These are phyloP conservation scores for Alternaria infectoria DNA, from an alignment of 2,329 filamentous ascomycete genomes.

Conservation along the genomic window DNA sequence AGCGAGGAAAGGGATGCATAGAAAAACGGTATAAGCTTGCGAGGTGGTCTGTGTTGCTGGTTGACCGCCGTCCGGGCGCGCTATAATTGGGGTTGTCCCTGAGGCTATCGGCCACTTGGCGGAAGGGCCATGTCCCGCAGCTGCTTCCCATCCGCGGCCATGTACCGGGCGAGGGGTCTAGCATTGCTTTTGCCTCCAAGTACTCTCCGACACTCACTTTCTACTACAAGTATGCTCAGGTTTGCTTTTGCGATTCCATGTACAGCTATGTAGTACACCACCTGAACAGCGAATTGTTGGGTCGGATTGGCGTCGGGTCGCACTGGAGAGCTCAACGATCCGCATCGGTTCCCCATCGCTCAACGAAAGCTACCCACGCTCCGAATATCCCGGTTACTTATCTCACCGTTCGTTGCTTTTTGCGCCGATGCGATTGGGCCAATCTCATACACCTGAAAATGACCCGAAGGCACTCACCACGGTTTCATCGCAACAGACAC, in stretches of 20 bases:
- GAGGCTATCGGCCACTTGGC: conserved; percentile 14
- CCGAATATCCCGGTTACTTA: conserved; percentile 12
- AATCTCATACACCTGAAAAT: not conserved
- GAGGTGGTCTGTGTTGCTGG: conserved; percentile 32
- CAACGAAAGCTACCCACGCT: conserved; percentile 12
- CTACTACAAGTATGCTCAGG: not conserved
- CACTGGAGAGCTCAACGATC: conserved; percentile 16
- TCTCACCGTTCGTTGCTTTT: conserved; percentile 7
- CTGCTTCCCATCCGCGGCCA: not conserved
- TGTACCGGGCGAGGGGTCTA: not conserved
- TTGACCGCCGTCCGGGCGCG: conserved; percentile 21
- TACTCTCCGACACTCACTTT: not conserved
- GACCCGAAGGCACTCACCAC: conserved; percentile 3
- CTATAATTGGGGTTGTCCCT: conserved; percentile 23
- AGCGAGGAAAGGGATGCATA: conserved; percentile 19
- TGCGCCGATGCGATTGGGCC: conserved; percentile 1
- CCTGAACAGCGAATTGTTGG: conserved; percentile 1
- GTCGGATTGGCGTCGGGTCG: conserved; percentile 4
- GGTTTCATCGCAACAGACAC: not conserved
- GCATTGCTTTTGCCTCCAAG: conserved; percentile 3
- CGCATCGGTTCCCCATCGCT: conserved; percentile 28
- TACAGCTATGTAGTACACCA: not conserved
- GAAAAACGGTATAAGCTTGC: conserved; percentile 22
- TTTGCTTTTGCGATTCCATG: not conserved
- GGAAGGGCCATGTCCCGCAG: conserved; percentile 2